Conservation (phyloP, 129 eudicot genomes). For the Flaveria sonorensis region DNA sequence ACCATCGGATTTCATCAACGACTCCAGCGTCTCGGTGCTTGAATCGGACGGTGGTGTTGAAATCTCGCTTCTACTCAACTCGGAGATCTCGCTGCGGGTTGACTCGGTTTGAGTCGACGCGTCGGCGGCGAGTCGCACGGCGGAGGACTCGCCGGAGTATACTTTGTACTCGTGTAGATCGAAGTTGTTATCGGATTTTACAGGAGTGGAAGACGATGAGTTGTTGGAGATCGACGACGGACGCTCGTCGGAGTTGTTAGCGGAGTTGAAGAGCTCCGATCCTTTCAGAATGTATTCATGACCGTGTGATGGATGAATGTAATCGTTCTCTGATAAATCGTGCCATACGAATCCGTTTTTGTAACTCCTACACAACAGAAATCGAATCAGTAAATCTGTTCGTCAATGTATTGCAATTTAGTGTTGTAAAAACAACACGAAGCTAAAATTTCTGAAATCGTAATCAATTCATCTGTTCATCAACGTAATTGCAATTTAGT, state of each 20-base stretch:
- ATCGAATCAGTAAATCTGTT: not conserved
- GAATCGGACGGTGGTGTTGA: slow-evolving; percentile 98
- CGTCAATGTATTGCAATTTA: no score
- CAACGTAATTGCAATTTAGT: no score
- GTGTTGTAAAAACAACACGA: no score
- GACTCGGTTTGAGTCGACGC: slow-evolving; percentile 88
- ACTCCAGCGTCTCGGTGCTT: slow-evolving; percentile 84
- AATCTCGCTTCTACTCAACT: slow-evolving; percentile 55
- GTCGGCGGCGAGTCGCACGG: slow-evolving; percentile 49
- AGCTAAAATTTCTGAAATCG: no score
- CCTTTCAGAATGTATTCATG: slow-evolving; percentile 89
- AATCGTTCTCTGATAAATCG: slow-evolving; percentile 77
- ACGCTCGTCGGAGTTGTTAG: slow-evolving; percentile 23
- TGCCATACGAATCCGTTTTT: slow-evolving; percentile 94
- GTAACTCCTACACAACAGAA: slow-evolving; percentile 60
- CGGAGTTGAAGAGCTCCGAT: slow-evolving; percentile 50
- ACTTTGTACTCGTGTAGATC: slow-evolving; percentile 75
- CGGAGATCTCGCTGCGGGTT: slow-evolving; percentile 44
- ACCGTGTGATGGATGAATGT: slow-evolving; percentile 79
- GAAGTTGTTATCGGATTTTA: slow-evolving; percentile 21
- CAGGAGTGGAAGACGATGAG: slow-evolving; percentile 35
- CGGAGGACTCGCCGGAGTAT: slow-evolving; percentile 56
- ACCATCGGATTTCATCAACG: slow-evolving; percentile 78
- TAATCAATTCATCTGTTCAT: no score
- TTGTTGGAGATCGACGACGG: slow-evolving; percentile 30